Conservation (phyloP, 2,329 filamentous ascomycete genomes). For the Rasamsonia emersonii region DNA sequence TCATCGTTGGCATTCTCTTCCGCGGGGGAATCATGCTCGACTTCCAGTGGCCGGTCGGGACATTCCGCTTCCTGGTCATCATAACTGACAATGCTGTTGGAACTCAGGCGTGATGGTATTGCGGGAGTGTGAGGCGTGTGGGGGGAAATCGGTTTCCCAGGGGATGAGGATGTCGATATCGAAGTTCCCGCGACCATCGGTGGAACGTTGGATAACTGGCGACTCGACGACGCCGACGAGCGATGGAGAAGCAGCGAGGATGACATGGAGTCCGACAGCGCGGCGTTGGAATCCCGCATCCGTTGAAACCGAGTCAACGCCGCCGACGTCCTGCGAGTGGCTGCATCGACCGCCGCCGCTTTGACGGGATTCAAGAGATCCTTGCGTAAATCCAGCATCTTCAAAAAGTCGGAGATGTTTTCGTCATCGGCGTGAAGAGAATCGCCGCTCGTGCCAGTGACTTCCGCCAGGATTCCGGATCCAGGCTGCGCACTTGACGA, state of each 20-base stretch:
- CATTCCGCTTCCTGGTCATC: slow-evolving; percentile 30
- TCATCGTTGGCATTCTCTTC: slow-evolving; percentile 31
- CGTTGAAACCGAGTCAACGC: slow-evolving; percentile 77
- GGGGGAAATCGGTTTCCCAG: slow-evolving; percentile 79
- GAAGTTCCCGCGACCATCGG: slow-evolving; percentile 57
- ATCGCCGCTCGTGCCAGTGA: slow-evolving; percentile 55
- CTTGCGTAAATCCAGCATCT: slow-evolving; percentile 77
- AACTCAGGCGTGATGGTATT: slow-evolving; percentile 85
- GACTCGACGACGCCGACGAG: slow-evolving; percentile 68
- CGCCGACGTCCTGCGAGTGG: slow-evolving; percentile 66
- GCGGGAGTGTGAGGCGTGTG: slow-evolving; percentile 90
- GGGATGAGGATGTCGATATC: slow-evolving; percentile 77
- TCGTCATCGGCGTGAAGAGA: slow-evolving; percentile 75
- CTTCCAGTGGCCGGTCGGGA: slow-evolving; percentile 19
- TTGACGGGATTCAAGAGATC: slow-evolving; percentile 65
- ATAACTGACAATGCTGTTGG: slow-evolving; percentile 76
- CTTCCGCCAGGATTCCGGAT: slow-evolving; percentile 67
- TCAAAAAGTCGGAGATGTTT: slow-evolving; percentile 88
- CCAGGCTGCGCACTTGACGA: slow-evolving; percentile 56
- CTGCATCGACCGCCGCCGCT: slow-evolving; percentile 50
- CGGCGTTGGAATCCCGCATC: slow-evolving; percentile 83
- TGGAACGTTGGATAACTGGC: slow-evolving; percentile 59
- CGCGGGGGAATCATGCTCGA: slow-evolving; percentile 22
- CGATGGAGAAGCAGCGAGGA: slow-evolving; percentile 79
- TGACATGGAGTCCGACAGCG: slow-evolving; percentile 84